Base-by-base conservation (phyloP, 495 filamentous ascomycete species). In the Opeltia flavorubescens region DNA sequence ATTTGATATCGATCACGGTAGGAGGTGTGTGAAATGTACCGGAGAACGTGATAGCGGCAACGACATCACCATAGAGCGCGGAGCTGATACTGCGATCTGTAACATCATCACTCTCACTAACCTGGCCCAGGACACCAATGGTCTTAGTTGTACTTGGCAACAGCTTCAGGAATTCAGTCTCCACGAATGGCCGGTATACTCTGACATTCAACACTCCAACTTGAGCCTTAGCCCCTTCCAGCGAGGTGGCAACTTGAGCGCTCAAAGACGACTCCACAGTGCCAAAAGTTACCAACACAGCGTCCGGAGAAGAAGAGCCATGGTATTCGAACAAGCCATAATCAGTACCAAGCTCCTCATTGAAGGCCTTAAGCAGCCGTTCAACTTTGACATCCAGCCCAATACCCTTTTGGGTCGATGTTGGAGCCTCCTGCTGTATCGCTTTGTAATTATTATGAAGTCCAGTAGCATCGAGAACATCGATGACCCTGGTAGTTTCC, bases 301-400 rank as follows among this genome's bases (percentile, higher is more conserved):
- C 74, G 11, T 84, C 79, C 18, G 91, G 74, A 30, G 76, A 63
- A 8, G 72, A 63, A 60, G 95, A 86, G n/a, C 91, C 91, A 54
- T 83, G 72, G 65, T 96, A 98, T 63, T 98, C 93, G 57, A 95
- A 98, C 17, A 84, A 77, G 52, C 80, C 70, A 56, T 98, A 98
- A 20, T 87, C 80, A 17, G 88, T 95, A 31, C 91, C 91, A 27
- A 98, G 78, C 65, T 96, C 89, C 34, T 76, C 78, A 63, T 98
- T 98, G 63, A 98, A 81, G 15, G 78, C 73, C 50, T 79, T 72
- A 28, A 98, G 71, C 8, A 95, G 66, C 35, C 83, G 76, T 21
- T 80, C 58, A 15, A 85, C 70, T 67, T 83, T 88, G 46, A 79
- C 82, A 35, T 87, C 83, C 17, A 71, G 66, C 53, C 84, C 83